Base-by-base conservation (phyloP, 306 rosid genomes). In the Boehmeria nivea region DNA sequence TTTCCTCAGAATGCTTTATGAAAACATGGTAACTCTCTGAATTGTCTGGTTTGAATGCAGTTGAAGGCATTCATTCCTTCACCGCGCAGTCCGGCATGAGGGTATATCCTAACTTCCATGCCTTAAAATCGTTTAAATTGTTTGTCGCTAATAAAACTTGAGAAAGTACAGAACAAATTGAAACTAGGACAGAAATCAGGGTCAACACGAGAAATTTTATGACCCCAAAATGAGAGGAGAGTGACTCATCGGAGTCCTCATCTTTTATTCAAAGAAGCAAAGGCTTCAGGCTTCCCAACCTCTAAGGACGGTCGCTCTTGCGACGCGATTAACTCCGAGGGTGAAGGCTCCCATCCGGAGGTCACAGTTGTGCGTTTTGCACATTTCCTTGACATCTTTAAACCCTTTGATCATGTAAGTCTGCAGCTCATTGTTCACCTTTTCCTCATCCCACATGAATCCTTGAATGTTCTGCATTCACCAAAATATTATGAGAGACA, bases 271-370 rank as follows among this genome's bases (percentile, higher is more conserved):
- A 44, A 7, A 3, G 42, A 34, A 36, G 44, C 8, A 5, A 45
- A 55, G 38, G 24, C 37, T 28, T 87, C 69, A 91, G 72, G 96
- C 98, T 76, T 61, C 98, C 98, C 98, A 91, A 1, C 98, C 98
- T 62, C 98, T 78, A 24, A 91, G 93, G 38, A 80, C 70, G 9
- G 98, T 82, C 12, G 98, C 95, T 21, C 96, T 45, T 12, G 98
- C 94, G 4, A 91, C 98, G 31, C 98, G 91, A 54, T 80, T 83
- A 49, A 87, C 94, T 19, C 79, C 98, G 0, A 87, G 78, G 27
- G 86, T 87, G 69, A 91, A 91, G 42, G 95, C 98, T 48, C 98
- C 98, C 98, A 91, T 91, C 11, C 96, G 83, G 57, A 87, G 85
- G 53, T 84, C 88, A 33, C 98, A 91, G 1, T 68, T 71, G 51